phyloP scores from a whole-genome alignment of 1,284 basidiomycete genomes.

The Tremellales sp. region DNA sequence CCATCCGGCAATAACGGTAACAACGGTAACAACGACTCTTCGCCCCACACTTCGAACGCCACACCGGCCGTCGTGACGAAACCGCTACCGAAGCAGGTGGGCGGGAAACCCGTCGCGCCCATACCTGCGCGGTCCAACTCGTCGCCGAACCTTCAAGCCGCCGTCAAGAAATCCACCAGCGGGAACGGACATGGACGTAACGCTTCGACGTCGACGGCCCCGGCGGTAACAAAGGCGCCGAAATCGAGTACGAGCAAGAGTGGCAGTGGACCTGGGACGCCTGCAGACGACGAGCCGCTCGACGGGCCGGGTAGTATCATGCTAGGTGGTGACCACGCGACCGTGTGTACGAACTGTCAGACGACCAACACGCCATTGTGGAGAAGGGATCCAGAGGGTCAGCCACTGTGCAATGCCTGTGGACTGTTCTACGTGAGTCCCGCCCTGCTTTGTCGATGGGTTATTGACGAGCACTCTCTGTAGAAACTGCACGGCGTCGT shows the following conservation, averaged over 20 bases:
- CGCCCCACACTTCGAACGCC: conserved; percentile 9
- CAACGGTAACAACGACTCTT: conserved; percentile 15
- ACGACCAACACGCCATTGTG: conserved; percentile 94
- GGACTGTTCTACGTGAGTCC: conserved; percentile 80
- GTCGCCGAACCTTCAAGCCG: conserved; percentile 43
- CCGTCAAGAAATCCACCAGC: conserved; percentile 5
- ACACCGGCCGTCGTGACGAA: conserved; percentile 14
- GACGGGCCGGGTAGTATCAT: conserved; percentile 26
- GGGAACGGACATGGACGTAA: conserved; percentile 15
- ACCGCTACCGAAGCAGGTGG: conserved; percentile 34
- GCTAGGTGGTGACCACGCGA: conserved; percentile 60
- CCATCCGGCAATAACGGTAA: no score
- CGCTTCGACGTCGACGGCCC: conserved; percentile 7
- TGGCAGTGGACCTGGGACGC: conserved; percentile 16
- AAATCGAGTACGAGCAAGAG: background rate
- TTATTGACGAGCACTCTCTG: conserved; percentile 18
- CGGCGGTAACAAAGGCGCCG: background rate
- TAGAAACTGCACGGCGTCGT: conserved; percentile 94
- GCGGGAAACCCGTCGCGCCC: conserved; percentile 26
- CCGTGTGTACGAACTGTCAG: conserved; percentile 88
- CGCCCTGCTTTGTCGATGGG: conserved; percentile 7
- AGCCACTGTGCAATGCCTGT: conserved; percentile 86
- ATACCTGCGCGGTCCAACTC: conserved; percentile 40
- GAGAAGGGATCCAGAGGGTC: conserved; percentile 91
- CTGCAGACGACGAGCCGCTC: conserved; percentile 17